Evolutionary conservation across 345 rosid genomes (phyloP).

Genomic region (Moricandia arvensis): DNA sequence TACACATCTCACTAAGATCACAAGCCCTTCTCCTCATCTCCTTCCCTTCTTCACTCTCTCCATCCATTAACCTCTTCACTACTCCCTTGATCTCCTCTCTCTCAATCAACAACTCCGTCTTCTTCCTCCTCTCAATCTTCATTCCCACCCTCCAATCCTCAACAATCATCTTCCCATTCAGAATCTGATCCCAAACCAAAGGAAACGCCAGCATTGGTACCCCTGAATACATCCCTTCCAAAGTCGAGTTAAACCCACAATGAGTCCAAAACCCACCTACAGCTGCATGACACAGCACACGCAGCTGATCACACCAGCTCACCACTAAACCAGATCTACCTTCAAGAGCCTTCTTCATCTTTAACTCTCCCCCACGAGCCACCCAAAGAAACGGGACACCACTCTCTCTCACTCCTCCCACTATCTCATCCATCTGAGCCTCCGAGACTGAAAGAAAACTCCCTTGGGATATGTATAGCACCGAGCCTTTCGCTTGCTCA

Average conservation of each 20-base stretch:
- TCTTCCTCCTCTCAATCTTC: slow-evolving; percentile 26
- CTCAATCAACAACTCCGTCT: slow-evolving; percentile 28
- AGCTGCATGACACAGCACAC: slow-evolving; percentile 49
- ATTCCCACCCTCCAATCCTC: slow-evolving; percentile 61
- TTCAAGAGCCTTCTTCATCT: neutral
- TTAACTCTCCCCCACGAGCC: slow-evolving; percentile 33
- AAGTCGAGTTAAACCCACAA: slow-evolving; percentile 65
- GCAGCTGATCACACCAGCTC: slow-evolving; percentile 61
- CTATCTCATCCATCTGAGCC: slow-evolving; percentile 46
- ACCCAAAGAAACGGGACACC: slow-evolving; percentile 47
- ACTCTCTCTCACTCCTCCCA: slow-evolving; percentile 33
- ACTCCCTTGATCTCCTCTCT: slow-evolving; percentile 39
- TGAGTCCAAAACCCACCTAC: slow-evolving; percentile 72
- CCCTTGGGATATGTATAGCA: slow-evolving; percentile 44
- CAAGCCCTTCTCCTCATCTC: slow-evolving; percentile 19
- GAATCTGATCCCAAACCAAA: slow-evolving; percentile 45
- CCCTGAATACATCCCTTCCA: slow-evolving; percentile 51
- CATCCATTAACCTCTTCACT: slow-evolving; percentile 34
- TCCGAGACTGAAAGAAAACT: slow-evolving; percentile 42
- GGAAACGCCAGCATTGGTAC: slow-evolving; percentile 55
- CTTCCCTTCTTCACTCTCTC: slow-evolving; percentile 18
- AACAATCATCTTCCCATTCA: slow-evolving; percentile 47
- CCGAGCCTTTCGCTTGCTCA: slow-evolving; percentile 41
- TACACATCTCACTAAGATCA: slow-evolving; percentile 1
- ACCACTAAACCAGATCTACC: slow-evolving; percentile 25